These are phyloP conservation scores for Cordyceps fumosorosea DNA, from an alignment of 2,329 filamentous ascomycete species.

Conservation along the genomic window DNA sequence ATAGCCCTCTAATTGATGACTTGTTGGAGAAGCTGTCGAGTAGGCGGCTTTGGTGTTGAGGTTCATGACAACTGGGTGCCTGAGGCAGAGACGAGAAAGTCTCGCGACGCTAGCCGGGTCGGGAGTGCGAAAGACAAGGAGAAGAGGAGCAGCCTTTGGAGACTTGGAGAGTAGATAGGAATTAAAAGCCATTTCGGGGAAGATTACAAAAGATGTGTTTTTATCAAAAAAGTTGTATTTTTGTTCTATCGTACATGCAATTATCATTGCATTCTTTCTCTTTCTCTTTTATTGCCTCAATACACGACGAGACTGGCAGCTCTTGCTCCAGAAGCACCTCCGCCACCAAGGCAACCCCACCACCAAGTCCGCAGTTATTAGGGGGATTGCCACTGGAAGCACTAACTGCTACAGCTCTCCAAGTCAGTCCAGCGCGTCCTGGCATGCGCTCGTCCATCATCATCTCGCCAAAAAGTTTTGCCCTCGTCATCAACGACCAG, in stretches of 20 bases:
- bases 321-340: neutral
- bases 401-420: neutral
- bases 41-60: slow-evolving; percentile 10
- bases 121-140: neutral
- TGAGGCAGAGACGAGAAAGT: slow-evolving; percentile 24
- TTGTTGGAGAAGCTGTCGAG: slow-evolving; percentile 24
- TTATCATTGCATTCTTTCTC: too few relatives aligned
- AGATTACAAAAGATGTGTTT: too few relatives aligned
- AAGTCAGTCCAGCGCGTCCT: slow-evolving; percentile 1
- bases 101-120: slow-evolving; percentile 20
- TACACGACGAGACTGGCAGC: neutral
- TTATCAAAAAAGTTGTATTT: too few relatives aligned
- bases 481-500: slow-evolving; percentile 17
- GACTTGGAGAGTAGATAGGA: neutral
- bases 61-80: slow-evolving; percentile 21
- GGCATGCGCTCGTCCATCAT: neutral
- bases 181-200: too few relatives aligned
- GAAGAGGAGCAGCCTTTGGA: neutral
- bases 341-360: neutral
- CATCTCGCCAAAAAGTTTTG: slow-evolving; percentile 38
- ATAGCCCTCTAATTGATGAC: slow-evolving; percentile 29
- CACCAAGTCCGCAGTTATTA: neutral
- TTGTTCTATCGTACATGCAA: too few relatives aligned
- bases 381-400: slow-evolving; percentile 4
- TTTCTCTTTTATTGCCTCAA: too few relatives aligned